Conservation (phyloP, 2,329 filamentous ascomycete genomes). For the Tothia fuscella region DNA sequence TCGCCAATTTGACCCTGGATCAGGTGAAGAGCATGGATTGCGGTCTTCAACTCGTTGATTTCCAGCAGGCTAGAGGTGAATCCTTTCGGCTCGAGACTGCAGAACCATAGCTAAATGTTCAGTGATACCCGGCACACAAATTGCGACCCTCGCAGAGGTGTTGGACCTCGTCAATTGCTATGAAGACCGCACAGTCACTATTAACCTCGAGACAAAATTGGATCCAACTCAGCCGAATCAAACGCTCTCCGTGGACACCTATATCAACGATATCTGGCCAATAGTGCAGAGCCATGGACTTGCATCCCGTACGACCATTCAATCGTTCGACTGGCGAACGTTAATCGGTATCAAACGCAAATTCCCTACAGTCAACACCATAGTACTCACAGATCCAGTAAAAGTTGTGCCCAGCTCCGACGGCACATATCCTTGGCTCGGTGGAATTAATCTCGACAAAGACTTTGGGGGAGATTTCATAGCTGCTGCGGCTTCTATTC, state of each 20-base stretch:
- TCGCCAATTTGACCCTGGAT: slow-evolving; percentile 16
- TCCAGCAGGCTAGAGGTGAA: slow-evolving; percentile 13
- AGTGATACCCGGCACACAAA: slow-evolving; percentile 14
- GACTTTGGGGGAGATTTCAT: slow-evolving; percentile 16
- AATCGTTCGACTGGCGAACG: slow-evolving; percentile 2
- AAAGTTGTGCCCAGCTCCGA: slow-evolving; percentile 13
- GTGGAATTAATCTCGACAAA: slow-evolving; percentile 15
- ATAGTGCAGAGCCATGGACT: not conserved
- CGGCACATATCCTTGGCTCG: slow-evolving; percentile 16
- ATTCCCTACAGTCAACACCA: slow-evolving; percentile 14
- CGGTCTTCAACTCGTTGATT: slow-evolving; percentile 12
- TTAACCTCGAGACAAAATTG: slow-evolving; percentile 19
- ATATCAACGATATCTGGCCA: slow-evolving; percentile 11
- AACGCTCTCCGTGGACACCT: slow-evolving; percentile 14
- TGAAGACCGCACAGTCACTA: slow-evolving; percentile 14
- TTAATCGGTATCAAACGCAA: not conserved
- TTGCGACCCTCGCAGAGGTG: slow-evolving; percentile 17
- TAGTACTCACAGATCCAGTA: slow-evolving; percentile 18
- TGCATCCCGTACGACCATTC: not conserved
- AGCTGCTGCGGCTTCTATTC: slow-evolving; percentile 15
- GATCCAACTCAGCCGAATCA: slow-evolving; percentile 15
- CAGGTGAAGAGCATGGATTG: slow-evolving; percentile 18
- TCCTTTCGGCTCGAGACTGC: not conserved
- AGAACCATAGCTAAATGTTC: no score
- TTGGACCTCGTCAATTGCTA: slow-evolving; percentile 17